A percentile compares a stretch with the other conserved stretches of the same genome.
Evolutionary conservation across 192 early-diverging fungal genomes (phyloP).

Genomic region (Backusella tarrabulga): DNA sequence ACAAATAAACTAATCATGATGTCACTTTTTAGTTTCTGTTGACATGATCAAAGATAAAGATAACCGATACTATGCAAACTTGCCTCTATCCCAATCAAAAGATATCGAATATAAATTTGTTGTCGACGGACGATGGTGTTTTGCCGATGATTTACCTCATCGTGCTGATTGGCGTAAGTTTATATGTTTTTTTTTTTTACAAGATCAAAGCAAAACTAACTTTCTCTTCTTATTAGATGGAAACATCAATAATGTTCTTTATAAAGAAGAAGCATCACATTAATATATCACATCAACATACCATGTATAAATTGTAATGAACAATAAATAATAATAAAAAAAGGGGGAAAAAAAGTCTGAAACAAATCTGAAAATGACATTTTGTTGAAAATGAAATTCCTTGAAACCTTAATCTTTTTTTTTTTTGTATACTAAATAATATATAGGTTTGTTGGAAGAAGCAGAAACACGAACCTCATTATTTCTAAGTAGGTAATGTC

Average conservation of each 20-base stretch:
- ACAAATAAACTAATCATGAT: neutral
- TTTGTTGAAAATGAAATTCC: neutral
- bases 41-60: conserved; percentile 6
- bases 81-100: conserved; percentile 19
- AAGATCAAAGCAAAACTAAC: neutral
- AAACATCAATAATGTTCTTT: conserved; percentile 28
- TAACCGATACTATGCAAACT: neutral
- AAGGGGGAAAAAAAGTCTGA: neutral
- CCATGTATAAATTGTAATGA: neutral
- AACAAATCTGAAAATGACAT: neutral
- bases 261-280: conserved; percentile 2
- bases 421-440: too few species aligned
- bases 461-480: too few species aligned
- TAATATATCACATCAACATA: neutral
- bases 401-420: neutral
- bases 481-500: too few species aligned
- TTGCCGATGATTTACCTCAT: conserved; percentile 33
- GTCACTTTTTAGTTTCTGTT: neutral
- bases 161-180: conserved; percentile 22
- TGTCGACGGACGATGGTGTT: conserved; percentile 40
- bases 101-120: conserved; percentile 41
- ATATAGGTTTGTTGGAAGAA: too few species aligned
- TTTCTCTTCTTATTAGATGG: conserved; percentile 15
- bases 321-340: conserved; percentile 1
- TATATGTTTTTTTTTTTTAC: neutral